A percentile compares a stretch with the other conserved stretches of the same genome.
phyloP scores from a whole-genome alignment of 2,329 filamentous ascomycete genomes.

The Pseudogymnoascus sp. region DNA sequence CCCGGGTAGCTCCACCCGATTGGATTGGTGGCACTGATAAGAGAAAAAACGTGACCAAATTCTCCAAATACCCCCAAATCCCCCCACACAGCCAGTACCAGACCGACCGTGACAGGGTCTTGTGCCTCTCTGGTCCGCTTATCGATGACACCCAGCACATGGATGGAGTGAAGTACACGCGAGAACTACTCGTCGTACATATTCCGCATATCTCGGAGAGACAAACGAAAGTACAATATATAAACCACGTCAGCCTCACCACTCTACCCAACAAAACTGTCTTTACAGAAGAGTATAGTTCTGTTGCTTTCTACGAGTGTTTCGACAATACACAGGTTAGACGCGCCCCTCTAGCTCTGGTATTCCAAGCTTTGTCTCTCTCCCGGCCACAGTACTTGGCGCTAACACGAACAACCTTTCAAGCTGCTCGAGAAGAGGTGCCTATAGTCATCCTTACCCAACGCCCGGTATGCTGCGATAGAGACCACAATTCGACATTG shows the following conservation, averaged over 20 bases:
- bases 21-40: conserved; percentile 4
- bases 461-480: conserved; percentile 7
- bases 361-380: not conserved
- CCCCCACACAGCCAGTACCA: not conserved
- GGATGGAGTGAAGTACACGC: too few species aligned
- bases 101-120: not conserved
- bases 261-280: not conserved
- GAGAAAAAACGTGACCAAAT: conserved; percentile 4
- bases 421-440: not conserved
- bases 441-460: not conserved
- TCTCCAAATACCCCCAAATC: not conserved
- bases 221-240: not conserved
- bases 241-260: not conserved
- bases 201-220: not conserved
- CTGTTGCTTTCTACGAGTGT: not conserved
- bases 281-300: not conserved
- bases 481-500: not conserved
- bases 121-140: not conserved
- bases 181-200: not conserved
- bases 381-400: not conserved
- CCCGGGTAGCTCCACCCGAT: conserved; percentile 7
- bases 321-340: not conserved
- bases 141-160: conserved; percentile 5
- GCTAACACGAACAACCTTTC: not conserved
- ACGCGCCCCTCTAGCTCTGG: not conserved